phyloP scores from a whole-genome alignment of 768 basidiomycete genomes.

The Boletus coccyginus region DNA sequence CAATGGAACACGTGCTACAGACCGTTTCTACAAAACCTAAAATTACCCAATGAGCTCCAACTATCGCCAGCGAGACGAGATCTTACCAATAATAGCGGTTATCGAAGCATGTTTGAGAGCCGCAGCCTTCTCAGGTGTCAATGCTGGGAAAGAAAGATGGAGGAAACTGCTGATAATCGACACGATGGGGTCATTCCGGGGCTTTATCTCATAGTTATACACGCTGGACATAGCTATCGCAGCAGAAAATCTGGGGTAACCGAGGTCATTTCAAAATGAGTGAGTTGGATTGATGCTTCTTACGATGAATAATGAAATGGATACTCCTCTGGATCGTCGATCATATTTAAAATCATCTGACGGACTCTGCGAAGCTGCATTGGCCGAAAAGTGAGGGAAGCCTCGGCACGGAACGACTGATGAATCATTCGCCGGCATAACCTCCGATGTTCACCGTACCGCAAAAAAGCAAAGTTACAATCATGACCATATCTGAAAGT shows the following conservation, averaged over 20 bases:
- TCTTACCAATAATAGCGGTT: neutral
- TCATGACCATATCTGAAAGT: conserved; percentile 6
- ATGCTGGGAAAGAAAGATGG: neutral
- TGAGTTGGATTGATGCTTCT: neutral
- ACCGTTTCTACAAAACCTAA: conserved; percentile 12
- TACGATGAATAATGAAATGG: conserved; percentile 6
- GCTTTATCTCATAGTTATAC: conserved; percentile 16
- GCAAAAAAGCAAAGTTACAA: neutral
- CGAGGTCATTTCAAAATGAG: neutral
- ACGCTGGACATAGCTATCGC: conserved; percentile 23
- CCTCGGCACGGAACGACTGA: conserved; percentile 13
- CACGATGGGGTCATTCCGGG: neutral
- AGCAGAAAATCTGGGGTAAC: conserved; percentile 26
- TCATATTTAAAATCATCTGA: conserved; percentile 7
- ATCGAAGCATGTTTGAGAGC: neutral
- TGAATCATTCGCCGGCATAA: conserved; percentile 17
- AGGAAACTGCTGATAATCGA: conserved; percentile 1
- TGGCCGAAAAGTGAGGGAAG: conserved; percentile 4
- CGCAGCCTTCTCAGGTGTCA: conserved; percentile 8
- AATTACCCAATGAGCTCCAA: neutral
- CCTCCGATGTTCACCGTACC: conserved; percentile 1
- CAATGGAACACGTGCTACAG: neutral
- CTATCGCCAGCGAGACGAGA: neutral
- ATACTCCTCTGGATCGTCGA: conserved; percentile 2
- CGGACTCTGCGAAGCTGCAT: conserved; percentile 15